These are phyloP conservation scores for Hamamelis virginiana DNA, from an alignment of 164 flowering plant species.

Conservation along the genomic window DNA sequence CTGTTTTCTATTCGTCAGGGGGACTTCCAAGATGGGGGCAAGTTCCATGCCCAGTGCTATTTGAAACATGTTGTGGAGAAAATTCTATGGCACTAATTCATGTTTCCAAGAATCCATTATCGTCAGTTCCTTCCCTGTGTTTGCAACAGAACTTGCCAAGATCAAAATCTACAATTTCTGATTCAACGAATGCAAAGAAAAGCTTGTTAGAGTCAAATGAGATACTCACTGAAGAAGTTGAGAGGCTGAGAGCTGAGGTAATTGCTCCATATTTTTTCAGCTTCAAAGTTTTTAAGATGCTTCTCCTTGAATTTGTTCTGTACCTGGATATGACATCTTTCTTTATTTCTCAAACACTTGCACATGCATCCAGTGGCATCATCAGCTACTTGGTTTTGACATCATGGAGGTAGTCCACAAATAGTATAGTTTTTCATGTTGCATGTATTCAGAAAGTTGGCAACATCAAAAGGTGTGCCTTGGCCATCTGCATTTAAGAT, in stretches of 20 bases:
- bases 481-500: neutral
- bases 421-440: neutral
- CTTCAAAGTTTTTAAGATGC: conserved; percentile 1
- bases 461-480: neutral
- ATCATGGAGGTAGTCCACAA: neutral
- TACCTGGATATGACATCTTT: neutral
- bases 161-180: conserved; percentile 13
- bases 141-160: conserved; percentile 5
- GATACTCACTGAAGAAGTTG: conserved; percentile 45
- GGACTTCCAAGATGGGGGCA: conserved; percentile 55
- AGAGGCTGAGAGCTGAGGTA: conserved; percentile 53
- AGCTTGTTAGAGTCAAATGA: conserved; percentile 27
- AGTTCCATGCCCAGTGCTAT: conserved; percentile 42
- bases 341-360: neutral
- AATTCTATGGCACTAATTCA: conserved; percentile 9
- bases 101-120: conserved; percentile 13
- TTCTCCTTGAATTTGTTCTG: neutral
- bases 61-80: conserved; percentile 22
- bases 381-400: neutral
- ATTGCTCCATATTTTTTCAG: conserved; percentile 2
- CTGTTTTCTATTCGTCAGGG: conserved; percentile 21
- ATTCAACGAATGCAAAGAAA: conserved; percentile 1
- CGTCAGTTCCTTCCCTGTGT: conserved; percentile 15
- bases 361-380: neutral
- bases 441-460: neutral